These are phyloP conservation scores for Escovopsis sp. DNA, from an alignment of 2,329 filamentous ascomycete species.

Conservation along the genomic window DNA sequence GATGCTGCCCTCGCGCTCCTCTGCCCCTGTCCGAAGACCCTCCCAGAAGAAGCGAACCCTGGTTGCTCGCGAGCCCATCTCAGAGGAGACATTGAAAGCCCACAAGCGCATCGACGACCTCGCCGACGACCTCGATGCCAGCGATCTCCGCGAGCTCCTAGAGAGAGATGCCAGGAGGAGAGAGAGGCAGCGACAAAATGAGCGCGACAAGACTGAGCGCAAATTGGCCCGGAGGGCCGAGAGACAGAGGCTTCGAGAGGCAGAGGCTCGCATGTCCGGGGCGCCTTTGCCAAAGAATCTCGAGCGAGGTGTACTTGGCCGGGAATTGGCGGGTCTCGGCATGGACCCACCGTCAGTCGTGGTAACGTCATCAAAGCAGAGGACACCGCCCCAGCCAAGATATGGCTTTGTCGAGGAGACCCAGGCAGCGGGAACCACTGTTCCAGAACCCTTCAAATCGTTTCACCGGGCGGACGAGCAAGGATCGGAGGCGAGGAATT, in stretches of 20 bases:
- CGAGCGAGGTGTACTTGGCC: slow-evolving; percentile 45
- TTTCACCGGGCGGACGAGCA: slow-evolving; percentile 18
- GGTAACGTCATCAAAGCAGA: slow-evolving; percentile 41
- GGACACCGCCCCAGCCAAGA: slow-evolving; percentile 12
- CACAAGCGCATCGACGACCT: slow-evolving; percentile 54
- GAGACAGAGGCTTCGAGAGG: slow-evolving; percentile 44
- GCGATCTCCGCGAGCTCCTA: slow-evolving; percentile 74
- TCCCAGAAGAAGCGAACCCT: slow-evolving; percentile 37
- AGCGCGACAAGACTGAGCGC: slow-evolving; percentile 52
- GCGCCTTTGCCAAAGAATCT: slow-evolving; percentile 40
- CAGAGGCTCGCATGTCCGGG: slow-evolving; percentile 36
- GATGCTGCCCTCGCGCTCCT: slow-evolving; percentile 31
- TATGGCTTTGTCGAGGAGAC: slow-evolving; percentile 9
- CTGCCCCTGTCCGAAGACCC: slow-evolving; percentile 31
- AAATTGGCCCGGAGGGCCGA: slow-evolving; percentile 53
- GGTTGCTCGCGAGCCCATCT: slow-evolving; percentile 36
- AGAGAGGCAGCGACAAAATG: slow-evolving; percentile 55
- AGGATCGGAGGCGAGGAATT: slow-evolving; percentile 1
- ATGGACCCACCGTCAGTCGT: slow-evolving; percentile 40
- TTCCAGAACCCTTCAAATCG: slow-evolving; percentile 12
- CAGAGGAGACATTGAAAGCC: slow-evolving; percentile 44
- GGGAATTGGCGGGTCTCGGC: slow-evolving; percentile 41
- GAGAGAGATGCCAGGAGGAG: slow-evolving; percentile 73
- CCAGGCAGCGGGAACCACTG: slow-evolving; percentile 2
- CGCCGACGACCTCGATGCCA: slow-evolving; percentile 73